Evolutionary conservation across 2,329 filamentous ascomycete genomes (phyloP).

Genomic region (Botrytis fragariae): DNA sequence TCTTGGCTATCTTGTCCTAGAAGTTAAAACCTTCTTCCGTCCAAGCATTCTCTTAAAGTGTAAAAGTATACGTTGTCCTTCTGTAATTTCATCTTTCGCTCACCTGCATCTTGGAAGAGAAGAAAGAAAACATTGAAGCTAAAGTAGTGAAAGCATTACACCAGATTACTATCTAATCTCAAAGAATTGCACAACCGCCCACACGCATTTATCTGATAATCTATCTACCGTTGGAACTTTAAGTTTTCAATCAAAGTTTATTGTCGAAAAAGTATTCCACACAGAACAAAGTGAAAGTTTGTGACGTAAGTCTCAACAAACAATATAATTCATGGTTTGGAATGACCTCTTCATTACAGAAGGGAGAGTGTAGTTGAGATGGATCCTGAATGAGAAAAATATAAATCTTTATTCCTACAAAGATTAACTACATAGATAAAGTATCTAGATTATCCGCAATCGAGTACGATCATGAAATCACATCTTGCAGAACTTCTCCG

Average conservation of each 20-base stretch:
- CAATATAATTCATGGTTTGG: not conserved
- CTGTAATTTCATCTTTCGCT: not conserved
- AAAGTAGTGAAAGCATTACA: not conserved
- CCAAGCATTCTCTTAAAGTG: not conserved
- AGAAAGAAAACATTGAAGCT: not conserved
- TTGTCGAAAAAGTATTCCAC: not conserved
- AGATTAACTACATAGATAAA: not conserved
- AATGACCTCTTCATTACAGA: not conserved
- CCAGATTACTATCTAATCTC: not conserved
- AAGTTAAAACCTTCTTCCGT: not conserved
- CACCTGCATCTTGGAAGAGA: not conserved
- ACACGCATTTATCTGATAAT: not conserved
- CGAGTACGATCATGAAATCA: not conserved
- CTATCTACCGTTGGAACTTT: not conserved
- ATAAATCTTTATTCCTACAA: not conserved
- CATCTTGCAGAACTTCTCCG: not conserved
- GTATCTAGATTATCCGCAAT: not conserved
- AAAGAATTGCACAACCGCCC: no score
- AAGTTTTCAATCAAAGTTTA: not conserved
- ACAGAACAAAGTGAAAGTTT: not conserved
- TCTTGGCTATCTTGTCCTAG: not conserved
- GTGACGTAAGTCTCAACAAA: not conserved
- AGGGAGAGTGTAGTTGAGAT: not conserved
- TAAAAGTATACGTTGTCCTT: not conserved
- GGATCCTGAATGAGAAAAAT: fast-evolving